phyloP scores from a whole-genome alignment of 2,329 filamentous ascomycete species.

The Ascochyta koolunga region DNA sequence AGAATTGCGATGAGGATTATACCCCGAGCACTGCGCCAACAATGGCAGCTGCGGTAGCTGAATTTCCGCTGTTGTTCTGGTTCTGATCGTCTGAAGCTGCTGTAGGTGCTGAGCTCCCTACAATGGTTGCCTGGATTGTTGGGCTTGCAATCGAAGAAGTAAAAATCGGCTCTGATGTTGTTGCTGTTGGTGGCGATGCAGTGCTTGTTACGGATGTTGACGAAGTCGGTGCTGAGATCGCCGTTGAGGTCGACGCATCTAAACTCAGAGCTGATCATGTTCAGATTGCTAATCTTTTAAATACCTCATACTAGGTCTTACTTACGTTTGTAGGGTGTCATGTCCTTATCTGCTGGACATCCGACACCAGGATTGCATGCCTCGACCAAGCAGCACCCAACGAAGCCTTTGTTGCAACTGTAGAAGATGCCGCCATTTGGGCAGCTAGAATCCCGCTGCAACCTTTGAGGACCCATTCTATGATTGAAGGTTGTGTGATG shows the following conservation, averaged over 20 bases:
- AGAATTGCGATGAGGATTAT: constrained; percentile 17
- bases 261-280: not conserved
- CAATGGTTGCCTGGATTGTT: constrained; percentile 5
- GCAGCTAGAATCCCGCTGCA: constrained; percentile 19
- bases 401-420: constrained; percentile 24
- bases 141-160: not conserved
- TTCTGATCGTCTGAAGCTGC: not conserved
- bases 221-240: not conserved
- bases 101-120: constrained; percentile 1
- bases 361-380: constrained; percentile 25
- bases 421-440: constrained; percentile 29
- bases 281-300: not conserved
- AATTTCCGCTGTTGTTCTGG: not conserved
- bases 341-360: constrained; percentile 30
- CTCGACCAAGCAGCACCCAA: constrained; percentile 35
- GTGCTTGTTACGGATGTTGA: not conserved
- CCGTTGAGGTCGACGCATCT: not conserved
- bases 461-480: constrained; percentile 19
- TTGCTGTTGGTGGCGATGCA: not conserved
- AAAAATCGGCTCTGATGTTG: not conserved
- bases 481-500: not conserved
- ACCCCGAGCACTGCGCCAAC: constrained; percentile 32
- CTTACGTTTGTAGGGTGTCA: constrained; percentile 27
- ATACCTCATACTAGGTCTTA: not conserved
- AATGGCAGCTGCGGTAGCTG: constrained; percentile 24